A percentile compares a stretch with the other conserved stretches of the same genome.
Conservation (phyloP, 352 stramenopile species). For the Lagenidium giganteum region DNA sequence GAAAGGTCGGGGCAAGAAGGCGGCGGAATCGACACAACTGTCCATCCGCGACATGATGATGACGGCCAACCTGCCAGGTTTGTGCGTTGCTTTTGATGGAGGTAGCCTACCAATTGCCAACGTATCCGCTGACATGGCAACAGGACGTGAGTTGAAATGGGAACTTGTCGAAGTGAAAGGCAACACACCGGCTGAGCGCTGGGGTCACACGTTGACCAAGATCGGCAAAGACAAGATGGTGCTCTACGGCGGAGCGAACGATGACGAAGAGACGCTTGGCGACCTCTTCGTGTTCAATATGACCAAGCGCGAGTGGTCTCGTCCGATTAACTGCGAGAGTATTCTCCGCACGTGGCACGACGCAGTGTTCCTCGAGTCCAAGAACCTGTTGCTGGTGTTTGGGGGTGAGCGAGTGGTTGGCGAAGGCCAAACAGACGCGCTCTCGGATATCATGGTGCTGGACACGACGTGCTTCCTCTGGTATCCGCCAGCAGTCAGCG, state of each 20-base stretch:
- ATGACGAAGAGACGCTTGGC: slow-evolving; percentile 76
- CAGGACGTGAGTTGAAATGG: slow-evolving; percentile 19
- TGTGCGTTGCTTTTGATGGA: too few relatives aligned
- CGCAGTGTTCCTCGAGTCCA: slow-evolving; percentile 81
- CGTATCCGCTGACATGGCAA: background rate
- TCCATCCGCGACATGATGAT: slow-evolving; percentile 25
- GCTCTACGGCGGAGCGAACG: slow-evolving; percentile 89
- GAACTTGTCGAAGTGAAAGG: slow-evolving; percentile 32
- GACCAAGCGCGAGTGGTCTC: slow-evolving; percentile 61
- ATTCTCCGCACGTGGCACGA: slow-evolving; percentile 89
- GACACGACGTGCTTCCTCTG: slow-evolving; percentile 93
- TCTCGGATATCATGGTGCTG: slow-evolving; percentile 88
- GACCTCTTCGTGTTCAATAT: slow-evolving; percentile 88
- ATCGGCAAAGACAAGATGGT: slow-evolving; percentile 86
- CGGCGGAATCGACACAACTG: slow-evolving; percentile 11
- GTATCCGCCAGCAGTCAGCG: slow-evolving; percentile 87
- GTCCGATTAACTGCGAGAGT: slow-evolving; percentile 87
- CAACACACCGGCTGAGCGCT: slow-evolving; percentile 47
- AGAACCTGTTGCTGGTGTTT: slow-evolving; percentile 91
- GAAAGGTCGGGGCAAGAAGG: slow-evolving; percentile 22
- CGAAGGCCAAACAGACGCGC: slow-evolving; percentile 59
- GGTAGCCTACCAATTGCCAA: slow-evolving; percentile 1
- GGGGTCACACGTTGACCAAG: slow-evolving; percentile 87
- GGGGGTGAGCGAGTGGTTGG: slow-evolving; percentile 79
- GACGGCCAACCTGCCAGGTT: slow-evolving; percentile 19